Base-by-base conservation (phyloP, 2,329 filamentous ascomycete genomes). In the Westerdykella ornata region DNA sequence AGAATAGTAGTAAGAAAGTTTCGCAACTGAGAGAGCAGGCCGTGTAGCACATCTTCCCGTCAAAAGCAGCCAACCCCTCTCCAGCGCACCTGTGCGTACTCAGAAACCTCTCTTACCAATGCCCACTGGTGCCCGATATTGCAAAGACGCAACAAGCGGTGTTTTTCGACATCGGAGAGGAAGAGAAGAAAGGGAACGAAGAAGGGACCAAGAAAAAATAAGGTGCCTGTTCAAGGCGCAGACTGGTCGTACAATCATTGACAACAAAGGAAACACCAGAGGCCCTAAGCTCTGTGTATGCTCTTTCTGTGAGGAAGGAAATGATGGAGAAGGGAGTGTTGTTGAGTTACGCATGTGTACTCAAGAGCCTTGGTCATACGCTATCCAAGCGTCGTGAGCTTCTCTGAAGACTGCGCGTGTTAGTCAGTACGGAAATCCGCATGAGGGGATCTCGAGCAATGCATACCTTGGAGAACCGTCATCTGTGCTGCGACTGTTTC, bases 321-420 rank as follows among this genome's bases (percentile, higher is more conserved):
- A 16, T 18, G 32, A 40, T n/a, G 16, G 29, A 16, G n/a, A 26
- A 42, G 35, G 12, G n/a, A 16, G 8, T 18, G 39, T 29, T 26
- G 20, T 30, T 36, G 33, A 26, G n/a, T n/a, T 22, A 32, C 12
- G 35, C 17, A 28, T 16, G 5, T 13, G 31, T 7, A 28, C 12
- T 28, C 26, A 20, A n/a, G 11, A 16, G 14, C 14, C 34, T 47
- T 65, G 60, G 29, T 45, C 49, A 42, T 63, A 64, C 5, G 57
- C 56, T 28, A 59, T 46, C 62, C 62, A 65, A 29, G 60, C 62
- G 36, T 63, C 58, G 30, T 66, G 61, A n/a, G 61, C 59, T 53
- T 66, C 62, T 43, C 57, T 48, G 8, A 66, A 51, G 34, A 63
- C 62, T 66, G 18, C 1, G n/a, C 34, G 18, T 14, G 0, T n/a